A percentile compares a stretch with the other conserved stretches of the same genome.
Evolutionary conservation across 257 asterid species (phyloP).

Genomic region (Nicotiana attenuata): DNA sequence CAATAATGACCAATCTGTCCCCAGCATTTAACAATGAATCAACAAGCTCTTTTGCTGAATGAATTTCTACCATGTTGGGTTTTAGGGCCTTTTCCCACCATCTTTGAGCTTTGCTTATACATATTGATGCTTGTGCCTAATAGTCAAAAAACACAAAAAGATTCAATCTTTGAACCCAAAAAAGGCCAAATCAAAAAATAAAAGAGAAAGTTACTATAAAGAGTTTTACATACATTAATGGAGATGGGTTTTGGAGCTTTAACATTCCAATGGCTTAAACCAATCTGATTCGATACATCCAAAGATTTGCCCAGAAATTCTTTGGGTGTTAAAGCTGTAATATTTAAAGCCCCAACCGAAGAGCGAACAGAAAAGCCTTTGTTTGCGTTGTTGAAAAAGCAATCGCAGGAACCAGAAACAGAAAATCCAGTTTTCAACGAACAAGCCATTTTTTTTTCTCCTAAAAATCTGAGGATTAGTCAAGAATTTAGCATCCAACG

Average conservation of each 20-base stretch:
- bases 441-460: constrained; percentile 44
- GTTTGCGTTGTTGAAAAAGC: constrained; percentile 20
- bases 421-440: constrained; percentile 46
- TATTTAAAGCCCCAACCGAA: constrained; percentile 39
- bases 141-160: neutral
- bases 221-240: constrained; percentile 40
- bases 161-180: neutral
- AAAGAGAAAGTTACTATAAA: neutral
- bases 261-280: constrained; percentile 20
- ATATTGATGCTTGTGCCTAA: constrained; percentile 57
- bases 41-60: constrained; percentile 58
- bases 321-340: constrained; percentile 38
- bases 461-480: constrained; percentile 6
- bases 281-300: constrained; percentile 30
- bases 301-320: constrained; percentile 45
- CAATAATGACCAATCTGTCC: constrained; percentile 69
- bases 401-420: constrained; percentile 38
- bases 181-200: neutral
- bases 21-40: constrained; percentile 68
- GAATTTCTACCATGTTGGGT: constrained; percentile 81
- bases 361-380: constrained; percentile 32
- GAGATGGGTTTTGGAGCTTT: constrained; percentile 37
- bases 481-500: constrained; percentile 24
- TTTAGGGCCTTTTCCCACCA: constrained; percentile 88
- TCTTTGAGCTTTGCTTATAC: constrained; percentile 46